Base-by-base conservation (phyloP, 305 asterid genomes). In the Fraxinus ornus region DNA sequence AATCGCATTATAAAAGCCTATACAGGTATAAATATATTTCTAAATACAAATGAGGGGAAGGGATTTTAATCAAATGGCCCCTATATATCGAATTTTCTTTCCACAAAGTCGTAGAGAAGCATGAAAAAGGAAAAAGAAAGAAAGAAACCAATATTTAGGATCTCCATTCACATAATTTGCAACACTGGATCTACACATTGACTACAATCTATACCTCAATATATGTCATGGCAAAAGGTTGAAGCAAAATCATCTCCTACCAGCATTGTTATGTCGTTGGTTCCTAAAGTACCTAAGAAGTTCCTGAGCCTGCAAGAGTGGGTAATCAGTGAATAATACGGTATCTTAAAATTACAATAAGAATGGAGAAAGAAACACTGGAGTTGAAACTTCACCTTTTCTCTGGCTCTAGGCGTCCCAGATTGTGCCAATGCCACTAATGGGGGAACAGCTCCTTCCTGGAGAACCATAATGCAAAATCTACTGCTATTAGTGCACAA, bases 371-470 rank as follows among this genome's bases (percentile, higher is more conserved):
- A 24, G 71, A 30, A 30, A 12, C 41, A 28, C 3, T 13, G 74
- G 21, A 57, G 39, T 5, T n/a, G 76, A 28, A 64, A 64, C 57
- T 78, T 79, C 60, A 94, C 98, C 90, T 94, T 94, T 88, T 94
- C 98, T 83, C 90, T 90, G 73, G 94, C 98, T 89, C 98, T 89
- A 2, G 97, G 96, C 19, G 98, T 93, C 83, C 98, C 98, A 4
- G 97, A 91, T 82, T 91, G 97, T 15, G 95, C 89, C 78, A 94
- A 88, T 66, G 96, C 96, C 76, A 90, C 97, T 81, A 94, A 86
- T 1, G 98, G 97, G n/a, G 97, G 98, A 85, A 94, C 94, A 0
- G 94, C 98, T 5, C 97, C 97, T 88, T 91, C 97, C 87, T 90
- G 96, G 76, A 94, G 95, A 84, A 92, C 97, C 86, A 85, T 88